These are phyloP conservation scores for Phytomonas francai DNA, from an alignment of 208 protist genomes.

Conservation along the genomic window DNA sequence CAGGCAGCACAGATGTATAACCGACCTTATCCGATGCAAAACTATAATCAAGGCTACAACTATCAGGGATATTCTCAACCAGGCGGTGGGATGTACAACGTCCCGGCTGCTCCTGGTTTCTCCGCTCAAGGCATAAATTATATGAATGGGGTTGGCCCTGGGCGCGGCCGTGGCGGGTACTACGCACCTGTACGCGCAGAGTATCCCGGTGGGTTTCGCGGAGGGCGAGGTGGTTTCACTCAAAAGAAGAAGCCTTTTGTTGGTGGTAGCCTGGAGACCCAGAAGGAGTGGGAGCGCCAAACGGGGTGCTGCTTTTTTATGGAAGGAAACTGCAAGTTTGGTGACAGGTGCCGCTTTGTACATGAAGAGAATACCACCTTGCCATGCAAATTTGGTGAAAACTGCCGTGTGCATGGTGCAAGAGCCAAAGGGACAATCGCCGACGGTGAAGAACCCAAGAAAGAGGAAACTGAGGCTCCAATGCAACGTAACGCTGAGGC, in stretches of 20 bases:
- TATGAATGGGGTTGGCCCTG: no score
- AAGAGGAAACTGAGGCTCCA: no score
- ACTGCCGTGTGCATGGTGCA: conserved; percentile 47
- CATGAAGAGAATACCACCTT: conserved; percentile 50
- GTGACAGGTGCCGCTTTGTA: conserved; percentile 67
- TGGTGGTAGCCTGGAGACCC: conserved; percentile 69
- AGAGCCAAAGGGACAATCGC: conserved; percentile 9
- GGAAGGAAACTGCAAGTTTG: conserved; percentile 78
- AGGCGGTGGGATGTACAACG: no score
- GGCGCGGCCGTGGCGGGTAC: conserved; percentile 19
- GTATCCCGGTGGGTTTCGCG: conserved; percentile 31
- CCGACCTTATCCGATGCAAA: no score
- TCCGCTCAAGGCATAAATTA: no score
- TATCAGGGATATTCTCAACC: no score
- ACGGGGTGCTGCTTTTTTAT: conserved; percentile 79
- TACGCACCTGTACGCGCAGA: conserved; percentile 14
- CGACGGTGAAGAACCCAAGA: conserved; percentile 6
- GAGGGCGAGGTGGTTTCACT: conserved; percentile 35
- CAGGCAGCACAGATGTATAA: no score
- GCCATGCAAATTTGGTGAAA: conserved; percentile 62
- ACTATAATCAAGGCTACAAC: no score
- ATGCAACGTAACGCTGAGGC: no score
- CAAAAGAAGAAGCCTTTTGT: conserved; percentile 71
- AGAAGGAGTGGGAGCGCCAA: conserved; percentile 63
- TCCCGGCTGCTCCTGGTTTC: no score